Base-by-base conservation (phyloP, 257 asterid genomes). In the Solanum etuberosum region DNA sequence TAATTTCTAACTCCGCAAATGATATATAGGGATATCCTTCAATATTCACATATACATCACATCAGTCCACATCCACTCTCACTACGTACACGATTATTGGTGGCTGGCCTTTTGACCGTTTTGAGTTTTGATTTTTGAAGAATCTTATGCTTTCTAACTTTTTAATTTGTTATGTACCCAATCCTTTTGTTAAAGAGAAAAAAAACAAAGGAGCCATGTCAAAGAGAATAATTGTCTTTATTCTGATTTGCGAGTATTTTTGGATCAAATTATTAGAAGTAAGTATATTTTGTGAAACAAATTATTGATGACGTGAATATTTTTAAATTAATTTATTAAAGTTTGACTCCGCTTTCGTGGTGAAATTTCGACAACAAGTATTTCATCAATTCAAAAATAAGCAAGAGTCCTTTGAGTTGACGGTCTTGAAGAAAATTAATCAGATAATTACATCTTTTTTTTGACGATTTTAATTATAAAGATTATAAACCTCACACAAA, bases 71-170 rank as follows among this genome's bases (percentile, higher is more conserved):
- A 46, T 80, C 84, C 11, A 46, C 61, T 9, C 51, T 25, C 85
- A 4, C 67, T 27, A 27, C 18, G 37, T 29, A 48, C 63, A 43
- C 42, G 67, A 43, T 46, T 46, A 80, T 29, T 80, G 67, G 63
- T 77, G n/a, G 29, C 40, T 70, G 15, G 29, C 42, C 90, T 89
- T 70, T 89, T 89, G 89, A 89, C 89, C 87, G 20, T 76, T 14
- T 43, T 76, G 78, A 71, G 83, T 87, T 65, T 86, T 73, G 67
- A 84, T 84, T 88, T 54, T 87, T 89, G 88, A 87, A 83, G 91
- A 89, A 87, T 87, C 91, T 29, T 63, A 83, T 89, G 32, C 86
- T n/a, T 29, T 46, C 20, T 2, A 73, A 37, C 51, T 11, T 81
- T 43, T 29, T 71, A 31, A 7, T 71, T 29, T 48, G 27, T 9